Evolutionary conservation across 2,329 filamentous ascomycete species (phyloP).

Genomic region (Cladophialophora immunda): DNA sequence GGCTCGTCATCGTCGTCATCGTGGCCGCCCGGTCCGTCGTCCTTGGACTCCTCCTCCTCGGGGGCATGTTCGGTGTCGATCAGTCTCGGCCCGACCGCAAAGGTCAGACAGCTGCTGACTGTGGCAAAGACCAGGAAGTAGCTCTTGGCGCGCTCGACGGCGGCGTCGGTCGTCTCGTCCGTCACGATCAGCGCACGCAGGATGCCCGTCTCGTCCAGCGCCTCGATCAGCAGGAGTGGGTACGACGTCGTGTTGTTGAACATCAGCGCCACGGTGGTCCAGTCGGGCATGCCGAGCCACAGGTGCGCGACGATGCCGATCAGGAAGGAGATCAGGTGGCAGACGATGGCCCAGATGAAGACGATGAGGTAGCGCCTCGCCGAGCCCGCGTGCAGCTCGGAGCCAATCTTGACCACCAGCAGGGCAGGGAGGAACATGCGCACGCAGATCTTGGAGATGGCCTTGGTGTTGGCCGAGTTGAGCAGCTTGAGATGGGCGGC

Average conservation of each 20-base stretch:
- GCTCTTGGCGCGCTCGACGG: constrained; percentile 67
- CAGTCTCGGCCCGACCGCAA: constrained; percentile 68
- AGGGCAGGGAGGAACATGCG: constrained; percentile 63
- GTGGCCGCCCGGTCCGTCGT: constrained; percentile 43
- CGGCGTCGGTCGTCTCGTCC: constrained; percentile 54
- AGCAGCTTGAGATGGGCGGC: constrained; percentile 61
- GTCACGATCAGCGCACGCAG: constrained; percentile 58
- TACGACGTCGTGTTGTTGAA: constrained; percentile 68
- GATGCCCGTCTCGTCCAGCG: constrained; percentile 65
- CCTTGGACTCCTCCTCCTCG: constrained; percentile 42
- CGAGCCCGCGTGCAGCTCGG: constrained; percentile 58
- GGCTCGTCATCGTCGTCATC: constrained; percentile 44
- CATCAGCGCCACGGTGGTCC: constrained; percentile 62
- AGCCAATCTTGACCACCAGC: constrained; percentile 62
- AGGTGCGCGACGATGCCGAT: constrained; percentile 56
- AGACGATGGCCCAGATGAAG: constrained; percentile 61
- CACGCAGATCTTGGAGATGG: constrained; percentile 62
- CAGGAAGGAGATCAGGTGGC: constrained; percentile 59
- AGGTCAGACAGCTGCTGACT: constrained; percentile 69
- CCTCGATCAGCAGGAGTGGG: constrained; percentile 61
- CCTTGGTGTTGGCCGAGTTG: constrained; percentile 57
- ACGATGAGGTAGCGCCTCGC: constrained; percentile 59
- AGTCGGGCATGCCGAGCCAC: constrained; percentile 60
- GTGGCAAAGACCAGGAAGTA: constrained; percentile 74
- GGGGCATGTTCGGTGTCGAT: constrained; percentile 57